Conservation (phyloP, 163 green algal species). For the Scenedesmus sp. region DNA sequence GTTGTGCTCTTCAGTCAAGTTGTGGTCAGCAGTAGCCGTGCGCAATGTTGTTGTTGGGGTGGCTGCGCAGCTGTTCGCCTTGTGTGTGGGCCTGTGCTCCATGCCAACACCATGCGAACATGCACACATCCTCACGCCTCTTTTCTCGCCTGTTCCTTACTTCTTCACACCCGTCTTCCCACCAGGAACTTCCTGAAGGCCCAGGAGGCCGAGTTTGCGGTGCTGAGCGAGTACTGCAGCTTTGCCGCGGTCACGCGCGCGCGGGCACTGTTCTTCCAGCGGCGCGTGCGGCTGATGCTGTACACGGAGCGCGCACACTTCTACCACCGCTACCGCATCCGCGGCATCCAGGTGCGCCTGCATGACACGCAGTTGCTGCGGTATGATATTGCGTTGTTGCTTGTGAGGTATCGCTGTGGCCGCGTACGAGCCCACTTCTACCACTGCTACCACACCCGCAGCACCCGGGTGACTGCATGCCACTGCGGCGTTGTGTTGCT, state of each 20-base stretch:
- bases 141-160: neutral
- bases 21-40: too few relatives aligned
- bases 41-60: too few relatives aligned
- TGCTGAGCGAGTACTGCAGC: conserved; percentile 86
- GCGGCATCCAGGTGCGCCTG: conserved; percentile 75
- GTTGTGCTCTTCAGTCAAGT: too few relatives aligned
- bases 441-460: conserved; percentile 80
- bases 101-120: neutral
- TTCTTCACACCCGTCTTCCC: neutral
- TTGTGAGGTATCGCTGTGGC: too few relatives aligned
- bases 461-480: conserved; percentile 68
- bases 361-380: too few relatives aligned
- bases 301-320: conserved; percentile 97
- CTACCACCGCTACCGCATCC: conserved; percentile 87
- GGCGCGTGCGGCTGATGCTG: conserved; percentile 82
- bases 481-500: neutral
- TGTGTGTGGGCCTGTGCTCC: neutral
- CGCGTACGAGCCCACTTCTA: conserved; percentile 92
- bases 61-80: too few relatives aligned
- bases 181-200: conserved; percentile 86
- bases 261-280: conserved; percentile 80
- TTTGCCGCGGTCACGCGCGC: conserved; percentile 67
- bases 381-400: too few relatives aligned
- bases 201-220: conserved; percentile 82
- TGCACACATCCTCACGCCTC: neutral